These are phyloP conservation scores for Cutaneotrichosporon sp. DNA, from an alignment of 1,284 basidiomycete species.

Conservation along the genomic window DNA sequence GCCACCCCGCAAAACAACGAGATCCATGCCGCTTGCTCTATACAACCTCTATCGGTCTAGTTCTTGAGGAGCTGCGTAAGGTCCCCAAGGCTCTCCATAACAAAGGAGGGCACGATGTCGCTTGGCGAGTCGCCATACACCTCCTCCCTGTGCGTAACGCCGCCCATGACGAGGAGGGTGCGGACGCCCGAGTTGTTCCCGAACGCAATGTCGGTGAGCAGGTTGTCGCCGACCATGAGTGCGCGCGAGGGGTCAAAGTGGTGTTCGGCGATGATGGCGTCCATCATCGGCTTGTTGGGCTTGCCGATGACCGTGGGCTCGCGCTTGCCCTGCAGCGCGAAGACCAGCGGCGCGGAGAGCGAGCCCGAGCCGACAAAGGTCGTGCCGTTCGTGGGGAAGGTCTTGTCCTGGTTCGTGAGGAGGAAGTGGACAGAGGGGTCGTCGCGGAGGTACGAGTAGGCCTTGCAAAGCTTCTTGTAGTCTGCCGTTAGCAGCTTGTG, in stretches of 20 bases:
- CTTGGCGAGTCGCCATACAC: slow-evolving; percentile 71
- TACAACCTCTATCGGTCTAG: not conserved
- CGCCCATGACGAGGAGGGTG: slow-evolving; percentile 92
- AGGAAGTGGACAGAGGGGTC: slow-evolving; percentile 83
- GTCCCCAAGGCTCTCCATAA: slow-evolving; percentile 77
- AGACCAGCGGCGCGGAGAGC: slow-evolving; percentile 78
- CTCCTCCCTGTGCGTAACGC: slow-evolving; percentile 70
- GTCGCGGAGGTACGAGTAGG: slow-evolving; percentile 81
- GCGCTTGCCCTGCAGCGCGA: slow-evolving; percentile 62
- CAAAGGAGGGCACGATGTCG: slow-evolving; percentile 73
- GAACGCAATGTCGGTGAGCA: slow-evolving; percentile 87
- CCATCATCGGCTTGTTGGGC: slow-evolving; percentile 87
- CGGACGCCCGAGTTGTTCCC: slow-evolving; percentile 81
- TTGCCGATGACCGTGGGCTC: slow-evolving; percentile 85
- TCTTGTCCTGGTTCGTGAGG: slow-evolving; percentile 90
- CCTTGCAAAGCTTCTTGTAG: slow-evolving; percentile 92
- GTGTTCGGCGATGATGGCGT: slow-evolving; percentile 94
- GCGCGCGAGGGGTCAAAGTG: slow-evolving; percentile 80
- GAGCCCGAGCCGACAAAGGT: slow-evolving; percentile 70
- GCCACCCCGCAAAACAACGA: too few species aligned
- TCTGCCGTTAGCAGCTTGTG: slow-evolving; percentile 54
- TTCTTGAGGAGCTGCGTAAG: slow-evolving; percentile 48
- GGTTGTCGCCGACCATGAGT: slow-evolving; percentile 79
- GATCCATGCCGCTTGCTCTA: not conserved
- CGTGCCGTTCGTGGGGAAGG: slow-evolving; percentile 77